A percentile compares a stretch with the other conserved stretches of the same genome.
Conservation (phyloP, 148 eudicot species). For the Diospyros lotus region DNA sequence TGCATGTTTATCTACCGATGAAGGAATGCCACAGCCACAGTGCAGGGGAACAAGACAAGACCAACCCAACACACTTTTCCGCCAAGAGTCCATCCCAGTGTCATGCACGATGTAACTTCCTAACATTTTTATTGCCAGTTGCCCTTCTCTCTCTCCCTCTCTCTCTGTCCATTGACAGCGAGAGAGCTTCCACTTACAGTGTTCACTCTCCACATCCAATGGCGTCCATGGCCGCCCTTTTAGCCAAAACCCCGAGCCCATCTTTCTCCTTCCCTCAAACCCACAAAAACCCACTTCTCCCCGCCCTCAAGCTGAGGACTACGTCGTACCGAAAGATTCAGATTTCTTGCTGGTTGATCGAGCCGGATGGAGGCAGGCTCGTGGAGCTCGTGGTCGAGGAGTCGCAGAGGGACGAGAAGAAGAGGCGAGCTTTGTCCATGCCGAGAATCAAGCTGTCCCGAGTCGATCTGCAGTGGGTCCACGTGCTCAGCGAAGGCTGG, state of each 20-base stretch:
- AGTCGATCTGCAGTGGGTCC: conserved; percentile 85
- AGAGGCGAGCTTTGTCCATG: conserved; percentile 28
- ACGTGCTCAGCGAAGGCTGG: conserved; percentile 95
- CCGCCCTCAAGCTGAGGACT: not conserved
- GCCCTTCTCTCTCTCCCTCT: too few relatives aligned
- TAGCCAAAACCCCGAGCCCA: conserved; percentile 29
- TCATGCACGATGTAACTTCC: too few relatives aligned
- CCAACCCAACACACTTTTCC: too few relatives aligned
- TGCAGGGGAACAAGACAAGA: too few relatives aligned
- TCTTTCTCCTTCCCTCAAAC: conserved; percentile 18
- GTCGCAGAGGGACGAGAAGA: conserved; percentile 23
- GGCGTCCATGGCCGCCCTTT: conserved; percentile 53
- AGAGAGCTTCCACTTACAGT: too few relatives aligned
- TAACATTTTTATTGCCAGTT: too few relatives aligned
- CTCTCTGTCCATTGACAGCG: too few relatives aligned
- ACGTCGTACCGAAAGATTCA: conserved; percentile 13
- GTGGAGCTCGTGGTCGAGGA: conserved; percentile 49
- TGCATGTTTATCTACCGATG: too few relatives aligned
- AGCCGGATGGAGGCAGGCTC: conserved; percentile 81
- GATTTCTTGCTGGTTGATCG: conserved; percentile 45
- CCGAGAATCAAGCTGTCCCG: conserved; percentile 46
- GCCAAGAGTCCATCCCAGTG: too few relatives aligned
- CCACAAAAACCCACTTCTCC: conserved; percentile 20
- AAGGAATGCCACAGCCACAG: too few relatives aligned
- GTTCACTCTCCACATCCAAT: conserved; percentile 21